Evolutionary conservation across 208 protist species (phyloP), one percentile per base, ranked within the genome.

Genomic region (Acanthamoeba royreba): DNA sequence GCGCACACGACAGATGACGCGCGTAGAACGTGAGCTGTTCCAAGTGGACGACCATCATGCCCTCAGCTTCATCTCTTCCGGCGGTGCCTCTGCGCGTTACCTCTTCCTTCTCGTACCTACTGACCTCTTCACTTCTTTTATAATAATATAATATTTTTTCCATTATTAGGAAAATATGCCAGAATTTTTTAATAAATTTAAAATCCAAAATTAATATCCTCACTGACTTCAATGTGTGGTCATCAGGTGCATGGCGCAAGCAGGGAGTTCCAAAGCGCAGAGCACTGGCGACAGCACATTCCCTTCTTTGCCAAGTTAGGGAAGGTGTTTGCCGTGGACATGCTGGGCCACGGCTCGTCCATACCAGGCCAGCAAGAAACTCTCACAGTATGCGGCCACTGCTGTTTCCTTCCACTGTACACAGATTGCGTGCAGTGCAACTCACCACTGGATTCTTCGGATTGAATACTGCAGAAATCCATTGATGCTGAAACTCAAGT

Each of bases 311-410:
- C n/a, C 15, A 4, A 42, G 63, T 42, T 92, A 1, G 87, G 87
- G 33, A 35, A n/a, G 5, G 53, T 81, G 28, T 92, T 55, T 46
- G 87, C 87, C 9, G 53, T 81, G 4, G 87, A 92, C 63, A 47
- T 92, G 87, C 61, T 92, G 5, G 87, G 87, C 1, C 87, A 92
- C 40, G 87, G 87, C 58, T 42, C 40, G n/a, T 77, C 87, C 45
- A 72, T 38, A 3, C 87, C 87, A 19, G 87, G 87, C 47, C 1
- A 1, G 1, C n/a, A 25, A 13, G 47, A 90, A n/a, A 2, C 83
- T 4, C 47, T 90, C 15, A 0, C 25, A 46, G 47, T 53, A 22
- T 42, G 22, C 17, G 0, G 22, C 38, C 8, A 11, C 66, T 77
- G 25, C 8, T 38, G n/a, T n/a, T n/a, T n/a, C n/a, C n/a, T n/a